These are phyloP conservation scores for Populus nigra DNA, from an alignment of 345 rosid species.

Conservation along the genomic window DNA sequence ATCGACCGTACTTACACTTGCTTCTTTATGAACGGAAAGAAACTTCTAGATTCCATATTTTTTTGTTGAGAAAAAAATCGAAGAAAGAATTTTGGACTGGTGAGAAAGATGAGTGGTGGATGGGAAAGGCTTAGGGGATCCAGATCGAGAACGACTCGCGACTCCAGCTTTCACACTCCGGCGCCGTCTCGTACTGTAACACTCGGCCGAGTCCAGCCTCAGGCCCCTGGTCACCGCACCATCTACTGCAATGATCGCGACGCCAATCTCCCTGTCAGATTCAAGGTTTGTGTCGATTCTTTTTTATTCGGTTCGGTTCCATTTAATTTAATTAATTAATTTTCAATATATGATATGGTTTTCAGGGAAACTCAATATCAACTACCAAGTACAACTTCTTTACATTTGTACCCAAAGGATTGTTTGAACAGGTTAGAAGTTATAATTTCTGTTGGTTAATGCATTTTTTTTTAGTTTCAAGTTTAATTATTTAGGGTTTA, in stretches of 20 bases:
- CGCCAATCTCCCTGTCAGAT: conserved; percentile 71
- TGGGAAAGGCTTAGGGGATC: conserved; percentile 62
- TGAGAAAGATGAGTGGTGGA: conserved; percentile 51
- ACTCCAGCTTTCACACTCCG: conserved; percentile 40
- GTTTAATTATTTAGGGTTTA: background rate
- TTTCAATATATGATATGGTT: background rate
- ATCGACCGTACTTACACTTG: background rate
- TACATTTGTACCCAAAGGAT: conserved; percentile 91
- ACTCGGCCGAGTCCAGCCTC: conserved; percentile 92
- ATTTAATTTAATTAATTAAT: background rate
- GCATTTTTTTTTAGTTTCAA: background rate
- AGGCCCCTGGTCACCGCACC: conserved; percentile 91
- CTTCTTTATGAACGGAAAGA: background rate
- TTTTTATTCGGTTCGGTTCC: background rate
- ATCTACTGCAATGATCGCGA: conserved; percentile 93
- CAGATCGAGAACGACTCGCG: conserved; percentile 40
- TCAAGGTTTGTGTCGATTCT: conserved; percentile 50
- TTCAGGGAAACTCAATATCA: conserved; percentile 87
- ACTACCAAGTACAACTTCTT: conserved; percentile 96
- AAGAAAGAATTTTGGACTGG: background rate
- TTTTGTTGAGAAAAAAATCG: background rate
- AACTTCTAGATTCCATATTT: background rate
- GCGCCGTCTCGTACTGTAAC: conserved; percentile 63
- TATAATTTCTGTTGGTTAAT: background rate
- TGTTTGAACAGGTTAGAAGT: conserved; percentile 90